These are phyloP conservation scores for Penicillium parvum DNA, from an alignment of 495 filamentous ascomycete genomes.

Conservation along the genomic window DNA sequence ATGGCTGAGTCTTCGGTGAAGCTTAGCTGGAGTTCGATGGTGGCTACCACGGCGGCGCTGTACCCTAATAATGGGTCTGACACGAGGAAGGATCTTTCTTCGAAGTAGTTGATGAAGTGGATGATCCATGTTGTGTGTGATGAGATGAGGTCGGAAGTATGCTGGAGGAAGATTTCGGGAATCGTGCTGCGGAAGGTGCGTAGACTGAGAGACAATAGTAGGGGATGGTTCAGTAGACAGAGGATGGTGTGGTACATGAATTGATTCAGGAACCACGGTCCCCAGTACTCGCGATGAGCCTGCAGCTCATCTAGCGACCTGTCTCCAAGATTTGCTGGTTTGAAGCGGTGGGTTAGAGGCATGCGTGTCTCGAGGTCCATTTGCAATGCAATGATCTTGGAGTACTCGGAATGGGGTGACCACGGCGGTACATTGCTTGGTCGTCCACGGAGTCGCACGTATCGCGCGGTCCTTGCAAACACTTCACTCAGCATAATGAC, in stretches of 20 bases:
- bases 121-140: constrained; percentile 48
- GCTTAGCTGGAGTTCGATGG: constrained; percentile 47
- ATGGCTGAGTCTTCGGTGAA: constrained; percentile 37
- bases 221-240: constrained; percentile 46
- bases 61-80: constrained; percentile 48
- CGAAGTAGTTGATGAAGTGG: constrained; percentile 45
- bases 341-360: constrained; percentile 45
- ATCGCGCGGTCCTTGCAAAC: constrained; percentile 41
- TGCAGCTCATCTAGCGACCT: constrained; percentile 37
- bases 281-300: constrained; percentile 42
- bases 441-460: constrained; percentile 42
- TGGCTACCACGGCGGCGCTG: constrained; percentile 45
- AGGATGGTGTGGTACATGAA: constrained; percentile 48
- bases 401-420: constrained; percentile 48
- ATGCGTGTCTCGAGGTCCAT: constrained; percentile 48
- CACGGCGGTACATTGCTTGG: constrained; percentile 43
- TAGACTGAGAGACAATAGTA: constrained; percentile 42
- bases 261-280: constrained; percentile 46
- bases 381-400: constrained; percentile 43
- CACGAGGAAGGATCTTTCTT: constrained; percentile 38
- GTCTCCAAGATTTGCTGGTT: constrained; percentile 40
- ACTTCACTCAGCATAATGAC: constrained; percentile 43
- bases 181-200: constrained; percentile 44
- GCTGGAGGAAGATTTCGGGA: constrained; percentile 48
- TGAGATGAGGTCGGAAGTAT: constrained; percentile 44